Base-by-base conservation (phyloP, 768 basidiomycete genomes). In the Termitomyces eurrhizus region DNA sequence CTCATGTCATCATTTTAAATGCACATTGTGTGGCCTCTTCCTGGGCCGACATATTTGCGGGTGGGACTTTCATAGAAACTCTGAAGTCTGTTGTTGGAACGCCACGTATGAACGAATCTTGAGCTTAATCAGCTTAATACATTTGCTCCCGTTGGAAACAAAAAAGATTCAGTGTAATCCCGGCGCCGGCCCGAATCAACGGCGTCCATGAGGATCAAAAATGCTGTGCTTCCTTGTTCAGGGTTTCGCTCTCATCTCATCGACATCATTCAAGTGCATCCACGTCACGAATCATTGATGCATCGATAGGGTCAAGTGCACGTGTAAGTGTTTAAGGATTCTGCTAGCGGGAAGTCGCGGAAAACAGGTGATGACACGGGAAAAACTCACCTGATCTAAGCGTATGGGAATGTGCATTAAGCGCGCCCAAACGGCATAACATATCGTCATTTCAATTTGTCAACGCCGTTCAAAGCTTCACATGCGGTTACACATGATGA, bases 401-500 rank as follows among this genome's bases (percentile, higher is more conserved):
- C 9, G 14, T 13, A 36, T 21, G 41, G 29, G 26, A 21, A 55
- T 13, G 29, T 54, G 26, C 39, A 21, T 54, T 42, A 59, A 59
- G 44, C 52, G 45, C 54, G 18, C 18, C 26, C 26, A 12, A n/a
- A 12, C 53, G 51, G 58, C 51, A n/a, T 7, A 11, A 12, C 35
- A n/a, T 21, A 21, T 51, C 57, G 49, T 60, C 59, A 48, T 46
- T 9, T 49, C 33, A 21, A 63, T 63, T 60, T 63, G 58, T 63
- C 62, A 63, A 44, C 42, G 7, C 62, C 57, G 53, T 35, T 36
- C 33, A 33, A 35, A 36, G 35, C 46, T 57, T 48, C 45, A 49
- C 55, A 36, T 13, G 46, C 16, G 26, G 60, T 61, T 50, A 56
- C 63, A 61, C 63, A 59, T 62, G 61, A 63, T 64, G 62, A 36